These are phyloP conservation scores for Cryptococcus depauperatus DNA, from an alignment of 1,284 basidiomycete species.

Conservation along the genomic window DNA sequence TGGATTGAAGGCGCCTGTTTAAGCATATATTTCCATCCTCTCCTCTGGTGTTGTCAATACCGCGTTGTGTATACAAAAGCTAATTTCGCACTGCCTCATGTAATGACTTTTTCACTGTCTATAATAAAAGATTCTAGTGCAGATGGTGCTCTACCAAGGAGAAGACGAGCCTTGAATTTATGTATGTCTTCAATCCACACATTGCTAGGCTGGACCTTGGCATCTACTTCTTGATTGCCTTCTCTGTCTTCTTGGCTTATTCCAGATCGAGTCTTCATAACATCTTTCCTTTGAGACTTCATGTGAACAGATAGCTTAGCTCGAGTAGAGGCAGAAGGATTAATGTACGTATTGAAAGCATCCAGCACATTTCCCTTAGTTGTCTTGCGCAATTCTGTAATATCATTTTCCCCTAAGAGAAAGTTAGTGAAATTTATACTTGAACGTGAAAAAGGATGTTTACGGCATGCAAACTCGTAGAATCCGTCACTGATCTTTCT, in stretches of 20 bases:
- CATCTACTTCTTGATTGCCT: conserved; percentile 45
- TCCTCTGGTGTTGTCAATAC: too few species aligned
- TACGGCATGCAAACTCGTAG: conserved; percentile 64
- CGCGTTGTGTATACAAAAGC: too few species aligned
- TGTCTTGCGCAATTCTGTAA: conserved; percentile 55
- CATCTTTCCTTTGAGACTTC: conserved; percentile 51
- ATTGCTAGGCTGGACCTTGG: conserved; percentile 50
- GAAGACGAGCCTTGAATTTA: conserved; percentile 60
- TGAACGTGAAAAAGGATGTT: conserved; percentile 30
- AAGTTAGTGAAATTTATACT: neutral
- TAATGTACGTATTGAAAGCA: conserved; percentile 63
- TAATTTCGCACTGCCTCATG: too few species aligned
- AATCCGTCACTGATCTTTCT: conserved; percentile 64
- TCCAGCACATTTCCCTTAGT: conserved; percentile 71
- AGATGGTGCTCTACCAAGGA: conserved; percentile 43
- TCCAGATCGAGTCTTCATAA: conserved; percentile 45
- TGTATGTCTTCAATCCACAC: conserved; percentile 60
- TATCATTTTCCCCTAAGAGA: conserved; percentile 57
- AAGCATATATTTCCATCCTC: too few species aligned
- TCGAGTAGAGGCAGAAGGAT: conserved; percentile 60
- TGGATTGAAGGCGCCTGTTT: too few species aligned
- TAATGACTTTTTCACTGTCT: too few species aligned
- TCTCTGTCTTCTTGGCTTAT: conserved; percentile 47
- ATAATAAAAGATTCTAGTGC: conserved; percentile 47
- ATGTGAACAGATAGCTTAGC: conserved; percentile 77